Conservation (phyloP, 2,329 filamentous ascomycete species). For the Colletotrichum sp. region DNA sequence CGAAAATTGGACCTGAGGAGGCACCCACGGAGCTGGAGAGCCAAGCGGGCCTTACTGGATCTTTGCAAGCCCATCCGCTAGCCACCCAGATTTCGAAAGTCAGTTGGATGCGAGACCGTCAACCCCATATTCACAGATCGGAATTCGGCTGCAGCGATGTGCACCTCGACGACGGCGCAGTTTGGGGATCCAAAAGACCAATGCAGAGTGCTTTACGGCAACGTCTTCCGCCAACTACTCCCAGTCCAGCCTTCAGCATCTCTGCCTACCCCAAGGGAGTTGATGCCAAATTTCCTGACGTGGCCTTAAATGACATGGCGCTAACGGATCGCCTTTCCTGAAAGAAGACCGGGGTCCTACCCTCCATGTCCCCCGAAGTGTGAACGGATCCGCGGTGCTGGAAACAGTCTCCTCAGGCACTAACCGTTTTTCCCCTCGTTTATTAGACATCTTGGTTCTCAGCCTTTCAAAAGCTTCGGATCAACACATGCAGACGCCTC, state of each 20-base stretch:
- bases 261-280: not conserved
- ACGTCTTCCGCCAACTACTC: not conserved
- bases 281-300: not conserved
- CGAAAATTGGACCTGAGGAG: not conserved
- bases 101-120: not conserved
- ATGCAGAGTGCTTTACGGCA: not conserved
- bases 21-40: not conserved
- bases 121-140: not conserved
- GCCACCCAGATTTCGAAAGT: not conserved
- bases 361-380: not conserved
- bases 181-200: not conserved
- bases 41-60: not conserved
- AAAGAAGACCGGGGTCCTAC: constrained; percentile 2
- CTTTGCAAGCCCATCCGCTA: not conserved
- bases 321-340: constrained; percentile 13
- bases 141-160: not conserved
- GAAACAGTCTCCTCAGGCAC: not conserved
- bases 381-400: constrained; percentile 6
- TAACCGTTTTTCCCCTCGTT: not conserved
- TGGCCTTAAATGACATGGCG: not conserved
- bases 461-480: not conserved
- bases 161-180: not conserved
- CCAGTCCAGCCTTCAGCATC: not conserved
- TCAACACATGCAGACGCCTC: not conserved
- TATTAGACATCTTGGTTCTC: not conserved